phyloP scores from a whole-genome alignment of 352 stramenopile species.

The Pythium pyrilobum region DNA sequence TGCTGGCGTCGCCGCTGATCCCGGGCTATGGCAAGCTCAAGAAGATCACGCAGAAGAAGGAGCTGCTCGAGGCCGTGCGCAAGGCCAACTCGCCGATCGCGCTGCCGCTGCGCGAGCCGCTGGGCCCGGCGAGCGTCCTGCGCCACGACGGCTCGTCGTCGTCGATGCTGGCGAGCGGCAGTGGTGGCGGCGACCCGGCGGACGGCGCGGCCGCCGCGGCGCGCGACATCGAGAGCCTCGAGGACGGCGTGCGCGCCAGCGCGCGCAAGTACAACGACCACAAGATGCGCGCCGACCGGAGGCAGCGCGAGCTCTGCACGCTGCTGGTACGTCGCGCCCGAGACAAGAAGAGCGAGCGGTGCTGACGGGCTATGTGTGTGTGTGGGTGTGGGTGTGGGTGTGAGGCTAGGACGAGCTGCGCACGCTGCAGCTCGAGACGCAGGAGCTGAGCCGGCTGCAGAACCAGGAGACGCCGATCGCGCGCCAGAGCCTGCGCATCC shows the following conservation, averaged over 20 bases:
- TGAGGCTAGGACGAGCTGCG: constrained; percentile 68
- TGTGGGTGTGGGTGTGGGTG: too few species aligned
- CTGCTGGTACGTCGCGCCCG: constrained; percentile 32
- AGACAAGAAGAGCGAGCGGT: neutral
- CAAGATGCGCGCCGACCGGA: constrained; percentile 56
- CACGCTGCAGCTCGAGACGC: constrained; percentile 63
- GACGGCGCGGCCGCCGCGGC: constrained; percentile 35
- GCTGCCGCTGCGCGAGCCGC: constrained; percentile 39
- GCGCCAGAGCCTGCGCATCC: constrained; percentile 60
- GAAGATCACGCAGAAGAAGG: constrained; percentile 71
- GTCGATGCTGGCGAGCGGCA: constrained; percentile 1
- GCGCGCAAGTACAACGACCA: constrained; percentile 79
- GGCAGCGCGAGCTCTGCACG: constrained; percentile 55
- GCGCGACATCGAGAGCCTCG: constrained; percentile 58
- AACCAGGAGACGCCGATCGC: constrained; percentile 77
- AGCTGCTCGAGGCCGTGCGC: constrained; percentile 71
- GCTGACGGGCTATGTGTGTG: neutral
- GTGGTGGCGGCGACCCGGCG: neutral
- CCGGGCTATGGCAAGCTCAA: constrained; percentile 41
- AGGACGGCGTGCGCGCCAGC: constrained; percentile 67
- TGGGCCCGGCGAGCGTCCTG: neutral
- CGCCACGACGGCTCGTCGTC: constrained; percentile 13
- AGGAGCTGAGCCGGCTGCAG: constrained; percentile 60
- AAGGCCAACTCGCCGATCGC: constrained; percentile 67
- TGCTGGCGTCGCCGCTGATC: constrained; percentile 15